A percentile compares a stretch with the other conserved stretches of the same genome.
Evolutionary conservation across 495 filamentous ascomycete species (phyloP).

Genomic region (Aspergillus nidulans): DNA sequence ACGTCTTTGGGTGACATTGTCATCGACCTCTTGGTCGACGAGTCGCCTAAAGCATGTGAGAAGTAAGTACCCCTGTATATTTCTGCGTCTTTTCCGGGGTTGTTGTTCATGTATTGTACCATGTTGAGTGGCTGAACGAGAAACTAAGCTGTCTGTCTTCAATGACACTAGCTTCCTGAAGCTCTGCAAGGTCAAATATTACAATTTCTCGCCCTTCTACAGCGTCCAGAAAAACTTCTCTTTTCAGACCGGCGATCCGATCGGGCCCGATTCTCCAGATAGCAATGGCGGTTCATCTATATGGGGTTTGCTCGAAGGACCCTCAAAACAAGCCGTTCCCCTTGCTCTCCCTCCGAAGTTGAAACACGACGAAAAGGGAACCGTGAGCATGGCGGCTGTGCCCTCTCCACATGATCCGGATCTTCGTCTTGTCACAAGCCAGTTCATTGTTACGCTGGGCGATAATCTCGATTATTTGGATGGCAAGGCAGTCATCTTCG

Average conservation of each 20-base stretch:
- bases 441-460: slow-evolving; percentile 86
- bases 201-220: slow-evolving; percentile 90
- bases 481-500: slow-evolving; percentile 89
- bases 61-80: slow-evolving; percentile 58
- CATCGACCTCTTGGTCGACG: slow-evolving; percentile 82
- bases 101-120: slow-evolving; percentile 12
- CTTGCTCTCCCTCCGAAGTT: slow-evolving; percentile 77
- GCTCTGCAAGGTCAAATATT: slow-evolving; percentile 96
- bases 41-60: slow-evolving; percentile 83
- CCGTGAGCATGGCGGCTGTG: slow-evolving; percentile 90
- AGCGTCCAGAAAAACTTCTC: slow-evolving; percentile 87
- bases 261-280: slow-evolving; percentile 73
- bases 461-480: slow-evolving; percentile 85
- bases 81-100: slow-evolving; percentile 8
- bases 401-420: slow-evolving; percentile 73
- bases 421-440: slow-evolving; percentile 72
- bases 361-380: slow-evolving; percentile 80
- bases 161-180: slow-evolving; percentile 74
- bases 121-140: slow-evolving; percentile 36
- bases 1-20: slow-evolving; percentile 90
- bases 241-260: slow-evolving; percentile 90
- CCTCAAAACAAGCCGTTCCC: slow-evolving; percentile 72
- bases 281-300: slow-evolving; percentile 90
- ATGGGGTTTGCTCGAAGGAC: slow-evolving; percentile 77
- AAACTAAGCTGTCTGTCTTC: slow-evolving; percentile 48